A percentile compares a stretch with the other conserved stretches of the same genome.
phyloP scores from a whole-genome alignment of 441 rosid species.

The Monsonia emarginata region DNA sequence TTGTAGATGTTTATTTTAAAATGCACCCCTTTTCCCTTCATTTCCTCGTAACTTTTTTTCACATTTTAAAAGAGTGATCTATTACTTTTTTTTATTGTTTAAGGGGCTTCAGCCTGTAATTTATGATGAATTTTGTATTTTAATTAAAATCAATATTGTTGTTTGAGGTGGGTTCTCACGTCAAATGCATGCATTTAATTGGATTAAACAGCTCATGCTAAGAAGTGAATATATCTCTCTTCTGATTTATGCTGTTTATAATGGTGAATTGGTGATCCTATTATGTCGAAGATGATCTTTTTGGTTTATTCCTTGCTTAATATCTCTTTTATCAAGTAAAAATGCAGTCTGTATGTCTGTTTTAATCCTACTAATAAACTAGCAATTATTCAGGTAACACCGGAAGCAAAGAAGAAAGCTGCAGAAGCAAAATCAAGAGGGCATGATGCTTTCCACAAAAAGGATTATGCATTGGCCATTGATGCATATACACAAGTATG shows the following conservation, averaged over 20 bases:
- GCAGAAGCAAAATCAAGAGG: conserved; percentile 92
- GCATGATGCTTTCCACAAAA: conserved; percentile 64
- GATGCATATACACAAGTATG: conserved; percentile 81
- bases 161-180: not conserved
- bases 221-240: too few species aligned
- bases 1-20: too few species aligned
- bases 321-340: not conserved
- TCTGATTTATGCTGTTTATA: not conserved
- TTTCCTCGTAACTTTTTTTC: too few species aligned
- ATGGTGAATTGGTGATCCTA: too few species aligned
- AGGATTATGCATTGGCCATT: conserved; percentile 52
- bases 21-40: too few species aligned
- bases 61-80: too few species aligned
- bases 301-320: not conserved
- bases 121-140: too few species aligned
- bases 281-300: not conserved
- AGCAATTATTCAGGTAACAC: conserved; percentile 43
- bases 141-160: not conserved
- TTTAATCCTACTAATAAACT: not conserved
- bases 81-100: too few species aligned
- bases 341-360: not conserved
- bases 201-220: too few species aligned
- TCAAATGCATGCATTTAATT: not conserved
- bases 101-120: not conserved
- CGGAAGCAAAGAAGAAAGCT: conserved; percentile 69